Evolutionary conservation across 176 grass and related monocot genomes (phyloP).

Genomic region (Elymus sibiricus): DNA sequence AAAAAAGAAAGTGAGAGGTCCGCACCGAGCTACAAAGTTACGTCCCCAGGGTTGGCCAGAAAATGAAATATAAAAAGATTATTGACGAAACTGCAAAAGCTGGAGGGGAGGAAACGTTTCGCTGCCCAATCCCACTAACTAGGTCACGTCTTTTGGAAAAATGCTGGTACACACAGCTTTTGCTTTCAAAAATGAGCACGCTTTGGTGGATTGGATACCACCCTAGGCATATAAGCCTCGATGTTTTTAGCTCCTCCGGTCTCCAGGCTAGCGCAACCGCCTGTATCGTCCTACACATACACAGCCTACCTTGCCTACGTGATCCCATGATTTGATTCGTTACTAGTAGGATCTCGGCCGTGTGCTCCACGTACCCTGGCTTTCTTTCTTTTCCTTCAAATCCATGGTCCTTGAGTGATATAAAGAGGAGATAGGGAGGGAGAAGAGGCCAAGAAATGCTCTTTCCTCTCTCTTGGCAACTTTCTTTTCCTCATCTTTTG

Average conservation of each 20-base stretch:
- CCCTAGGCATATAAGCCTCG: slow-evolving; percentile 49
- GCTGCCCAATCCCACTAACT: not conserved
- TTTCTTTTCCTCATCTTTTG: slow-evolving; percentile 32
- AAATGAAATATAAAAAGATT: not conserved
- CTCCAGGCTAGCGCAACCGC: slow-evolving; percentile 5
- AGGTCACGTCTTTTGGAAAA: slow-evolving; percentile 47
- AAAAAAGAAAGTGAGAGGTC: too few species aligned
- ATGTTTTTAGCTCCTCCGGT: slow-evolving; percentile 27
- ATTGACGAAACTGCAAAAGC: not conserved
- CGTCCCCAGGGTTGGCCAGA: too few species aligned
- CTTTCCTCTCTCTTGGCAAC: not conserved
- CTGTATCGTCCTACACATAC: slow-evolving; percentile 30
- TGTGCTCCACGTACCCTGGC: slow-evolving; percentile 51
- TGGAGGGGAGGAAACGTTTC: not conserved
- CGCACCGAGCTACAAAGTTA: too few species aligned
- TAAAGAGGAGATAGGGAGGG: slow-evolving; percentile 21
- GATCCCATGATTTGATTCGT: slow-evolving; percentile 52
- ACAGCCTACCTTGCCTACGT: slow-evolving; percentile 19
- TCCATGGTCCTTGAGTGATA: slow-evolving; percentile 18
- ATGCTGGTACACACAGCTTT: slow-evolving; percentile 43
- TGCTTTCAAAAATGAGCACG: slow-evolving; percentile 37
- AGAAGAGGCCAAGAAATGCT: slow-evolving; percentile 36
- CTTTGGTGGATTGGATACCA: slow-evolving; percentile 57
- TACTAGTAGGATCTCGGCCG: slow-evolving; percentile 41
- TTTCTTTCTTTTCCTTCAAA: slow-evolving; percentile 33